These are phyloP conservation scores for Exsudoporus floridanus DNA, from an alignment of 1,284 basidiomycete genomes.

Conservation along the genomic window DNA sequence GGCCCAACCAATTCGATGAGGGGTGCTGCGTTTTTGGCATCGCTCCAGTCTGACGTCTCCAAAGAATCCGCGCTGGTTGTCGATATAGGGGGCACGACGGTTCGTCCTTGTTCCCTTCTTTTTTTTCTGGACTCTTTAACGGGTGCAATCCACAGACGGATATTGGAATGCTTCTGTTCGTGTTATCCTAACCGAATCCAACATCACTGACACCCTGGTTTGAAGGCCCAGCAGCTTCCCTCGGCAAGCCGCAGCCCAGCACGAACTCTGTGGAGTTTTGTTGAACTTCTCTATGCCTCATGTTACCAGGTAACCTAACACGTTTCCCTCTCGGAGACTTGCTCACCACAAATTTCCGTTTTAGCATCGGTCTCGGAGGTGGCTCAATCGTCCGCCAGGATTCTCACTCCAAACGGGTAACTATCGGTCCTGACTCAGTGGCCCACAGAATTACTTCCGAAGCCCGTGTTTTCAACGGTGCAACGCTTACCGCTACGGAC, in stretches of 20 bases:
- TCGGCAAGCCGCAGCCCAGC: slow-evolving; percentile 50
- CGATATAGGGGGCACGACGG: slow-evolving; percentile 58
- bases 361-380: slow-evolving; percentile 53
- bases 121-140: slow-evolving; percentile 18
- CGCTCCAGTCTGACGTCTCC: slow-evolving; percentile 36
- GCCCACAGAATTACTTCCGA: slow-evolving; percentile 52
- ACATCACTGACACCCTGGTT: slow-evolving; percentile 14
- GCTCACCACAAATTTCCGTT: slow-evolving; percentile 3
- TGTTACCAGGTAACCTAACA: slow-evolving; percentile 36
- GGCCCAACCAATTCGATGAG: slow-evolving; percentile 69
- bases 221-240: slow-evolving; percentile 43
- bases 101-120: slow-evolving; percentile 29
- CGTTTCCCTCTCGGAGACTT: slow-evolving; percentile 3
- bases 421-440: slow-evolving; percentile 60
- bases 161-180: slow-evolving; percentile 37
- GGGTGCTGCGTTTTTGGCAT: slow-evolving; percentile 56
- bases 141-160: slow-evolving; percentile 32
- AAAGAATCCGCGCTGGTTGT: slow-evolving; percentile 50
- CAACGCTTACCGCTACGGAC: slow-evolving; percentile 54
- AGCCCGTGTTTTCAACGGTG: slow-evolving; percentile 52
- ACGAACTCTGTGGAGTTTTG: slow-evolving; percentile 37
- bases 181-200: slow-evolving; percentile 5
- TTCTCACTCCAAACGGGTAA: slow-evolving; percentile 36
- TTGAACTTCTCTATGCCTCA: slow-evolving; percentile 42
- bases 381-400: slow-evolving; percentile 48